Evolutionary conservation across 805 yeast genomes (phyloP).

Genomic region (Myxozyma neotropica): DNA sequence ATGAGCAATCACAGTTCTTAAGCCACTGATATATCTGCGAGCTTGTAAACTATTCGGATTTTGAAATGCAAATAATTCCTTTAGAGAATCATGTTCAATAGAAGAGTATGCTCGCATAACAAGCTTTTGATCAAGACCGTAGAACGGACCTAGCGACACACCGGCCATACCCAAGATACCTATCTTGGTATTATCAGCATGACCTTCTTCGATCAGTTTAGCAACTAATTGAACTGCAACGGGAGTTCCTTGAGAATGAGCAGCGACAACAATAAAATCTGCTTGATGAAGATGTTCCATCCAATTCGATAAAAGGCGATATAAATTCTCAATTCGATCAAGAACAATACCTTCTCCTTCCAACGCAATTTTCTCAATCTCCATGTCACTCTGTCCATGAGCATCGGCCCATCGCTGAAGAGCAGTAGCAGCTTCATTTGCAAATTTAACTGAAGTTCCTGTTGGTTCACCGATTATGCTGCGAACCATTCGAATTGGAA

Average conservation of each 20-base stretch:
- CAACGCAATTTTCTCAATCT: constrained; percentile 86
- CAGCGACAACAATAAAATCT: constrained; percentile 86
- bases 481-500: constrained; percentile 83
- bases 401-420: constrained; percentile 65
- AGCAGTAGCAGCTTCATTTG: constrained; percentile 84
- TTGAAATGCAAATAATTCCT: constrained; percentile 87
- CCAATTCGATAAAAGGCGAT: constrained; percentile 71
- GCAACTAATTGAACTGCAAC: constrained; percentile 83
- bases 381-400: constrained; percentile 46
- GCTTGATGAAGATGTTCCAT: constrained; percentile 56
- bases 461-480: constrained; percentile 94
- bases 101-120: constrained; percentile 87
- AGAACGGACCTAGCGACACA: constrained; percentile 89
- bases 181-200: constrained; percentile 49
- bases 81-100: constrained; percentile 82
- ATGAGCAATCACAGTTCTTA: constrained; percentile 63
- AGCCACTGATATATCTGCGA: constrained; percentile 64
- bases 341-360: constrained; percentile 92
- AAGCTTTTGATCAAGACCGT: constrained; percentile 81
- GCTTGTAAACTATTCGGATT: constrained; percentile 73
- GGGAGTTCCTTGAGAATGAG: constrained; percentile 96
- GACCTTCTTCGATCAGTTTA: constrained; percentile 64
- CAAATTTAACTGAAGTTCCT: constrained; percentile 89
- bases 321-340: constrained; percentile 81
- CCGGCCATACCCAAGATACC: constrained; percentile 95